Conservation (phyloP, 163 green algal genomes). For the Scenedesmus sp. region DNA sequence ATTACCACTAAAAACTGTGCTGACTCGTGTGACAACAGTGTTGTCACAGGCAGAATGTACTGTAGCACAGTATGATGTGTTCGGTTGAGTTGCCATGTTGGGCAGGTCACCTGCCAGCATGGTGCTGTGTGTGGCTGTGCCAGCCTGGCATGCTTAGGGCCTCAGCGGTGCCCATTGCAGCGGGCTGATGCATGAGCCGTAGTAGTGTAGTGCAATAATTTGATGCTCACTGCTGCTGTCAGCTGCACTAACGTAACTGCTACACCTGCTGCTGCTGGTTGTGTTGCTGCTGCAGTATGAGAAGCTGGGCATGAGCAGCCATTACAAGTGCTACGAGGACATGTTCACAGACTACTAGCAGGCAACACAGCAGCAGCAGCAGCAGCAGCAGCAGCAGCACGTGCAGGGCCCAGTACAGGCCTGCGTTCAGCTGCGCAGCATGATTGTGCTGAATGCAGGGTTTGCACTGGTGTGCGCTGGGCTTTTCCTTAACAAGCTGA, state of each 20-base stretch:
- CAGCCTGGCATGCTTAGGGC: no score
- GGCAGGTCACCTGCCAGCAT: no score
- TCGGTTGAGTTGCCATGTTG: no score
- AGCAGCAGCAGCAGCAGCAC: background rate
- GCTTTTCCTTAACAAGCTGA: no score
- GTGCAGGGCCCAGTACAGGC: background rate
- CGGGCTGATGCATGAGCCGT: no score
- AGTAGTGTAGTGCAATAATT: no score
- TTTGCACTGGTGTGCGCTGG: no score
- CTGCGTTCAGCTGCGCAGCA: background rate
- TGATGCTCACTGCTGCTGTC: background rate
- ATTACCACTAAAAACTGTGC: background rate
- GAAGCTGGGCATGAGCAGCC: conserved; percentile 63
- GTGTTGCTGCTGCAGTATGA: conserved; percentile 57
- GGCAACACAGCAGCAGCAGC: background rate
- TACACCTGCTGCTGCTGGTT: background rate
- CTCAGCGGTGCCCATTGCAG: no score
- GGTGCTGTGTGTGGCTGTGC: no score
- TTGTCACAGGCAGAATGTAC: no score
- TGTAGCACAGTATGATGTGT: no score
- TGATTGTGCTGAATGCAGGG: no score
- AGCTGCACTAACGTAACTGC: background rate
- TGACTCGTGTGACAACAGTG: background rate
- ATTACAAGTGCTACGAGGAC: conserved; percentile 69
- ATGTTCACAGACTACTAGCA: conserved; percentile 57